Evolutionary conservation across 768 basidiomycete genomes (phyloP).

Genomic region (Cystofilobasidium ferigula): DNA sequence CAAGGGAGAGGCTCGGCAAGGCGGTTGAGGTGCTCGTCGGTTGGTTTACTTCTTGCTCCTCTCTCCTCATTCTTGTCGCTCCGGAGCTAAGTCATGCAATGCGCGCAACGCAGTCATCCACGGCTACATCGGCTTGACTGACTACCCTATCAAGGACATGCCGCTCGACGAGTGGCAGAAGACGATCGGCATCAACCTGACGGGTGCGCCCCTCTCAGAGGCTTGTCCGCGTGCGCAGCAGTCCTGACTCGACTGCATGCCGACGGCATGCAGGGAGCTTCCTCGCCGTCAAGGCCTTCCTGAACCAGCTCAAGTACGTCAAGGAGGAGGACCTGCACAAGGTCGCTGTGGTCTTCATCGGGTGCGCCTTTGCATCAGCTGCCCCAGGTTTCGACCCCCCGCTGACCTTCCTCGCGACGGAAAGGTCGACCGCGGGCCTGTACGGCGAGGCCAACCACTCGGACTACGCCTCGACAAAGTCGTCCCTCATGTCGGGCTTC

Average conservation of each 20-base stretch:
- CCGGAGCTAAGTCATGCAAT: slow-evolving; percentile 30
- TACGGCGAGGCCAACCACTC: slow-evolving; percentile 56
- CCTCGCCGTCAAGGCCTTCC: slow-evolving; percentile 54
- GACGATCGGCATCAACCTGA: slow-evolving; percentile 55
- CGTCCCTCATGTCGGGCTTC: slow-evolving; percentile 42
- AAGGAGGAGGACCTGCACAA: slow-evolving; percentile 45
- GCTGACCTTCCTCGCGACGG: not conserved
- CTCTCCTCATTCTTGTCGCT: slow-evolving; percentile 31
- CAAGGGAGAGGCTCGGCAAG: slow-evolving; percentile 19
- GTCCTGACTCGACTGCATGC: not conserved
- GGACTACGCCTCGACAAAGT: slow-evolving; percentile 31
- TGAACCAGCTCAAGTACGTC: slow-evolving; percentile 43
- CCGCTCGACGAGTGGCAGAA: slow-evolving; percentile 53
- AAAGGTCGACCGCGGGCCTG: slow-evolving; percentile 49
- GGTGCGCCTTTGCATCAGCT: slow-evolving; percentile 30
- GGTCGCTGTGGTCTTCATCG: slow-evolving; percentile 55
- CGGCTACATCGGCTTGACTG: slow-evolving; percentile 36
- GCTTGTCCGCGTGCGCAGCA: not conserved
- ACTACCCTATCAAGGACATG: slow-evolving; percentile 50
- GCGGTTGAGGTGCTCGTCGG: slow-evolving; percentile 35
- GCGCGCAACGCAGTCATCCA: slow-evolving; percentile 59
- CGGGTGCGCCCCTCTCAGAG: slow-evolving; percentile 30
- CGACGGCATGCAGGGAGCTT: slow-evolving; percentile 50
- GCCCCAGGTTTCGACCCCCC: not conserved
- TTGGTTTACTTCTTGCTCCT: slow-evolving; percentile 40